Evolutionary conservation across 2,329 filamentous ascomycete species (phyloP), one percentile per base, ranked within the genome.

Genomic region (Botrytis cinerea): DNA sequence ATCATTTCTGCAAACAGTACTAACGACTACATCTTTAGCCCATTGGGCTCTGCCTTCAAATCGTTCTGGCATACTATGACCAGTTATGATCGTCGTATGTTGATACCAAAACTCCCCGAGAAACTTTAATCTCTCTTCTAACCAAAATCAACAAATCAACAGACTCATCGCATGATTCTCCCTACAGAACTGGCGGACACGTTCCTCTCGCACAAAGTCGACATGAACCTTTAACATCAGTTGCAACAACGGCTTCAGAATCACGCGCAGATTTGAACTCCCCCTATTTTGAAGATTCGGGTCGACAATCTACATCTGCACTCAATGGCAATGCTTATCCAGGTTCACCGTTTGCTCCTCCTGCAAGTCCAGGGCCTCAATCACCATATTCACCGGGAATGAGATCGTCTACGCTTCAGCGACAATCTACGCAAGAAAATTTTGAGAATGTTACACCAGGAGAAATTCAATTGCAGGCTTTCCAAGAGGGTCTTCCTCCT

Each of bases 401-500:
- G 86, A 89, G 95, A 78, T 95, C 93, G n/a, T 86, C 92, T 73
- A 92, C 92, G 78, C 88, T 88, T 76, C 83, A 88, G 78, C 87
- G 89, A 79, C 86, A 89, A 51, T 90, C 87, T 75, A 89, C 90
- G 77, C 85, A 85, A 74, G 88, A 91, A 74, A 88, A 89, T 66
- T 90, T 92, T 78, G 93, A 96, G 81, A 90, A 90, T 74, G 88
- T 91, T 77, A 90, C 84, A 84, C 89, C 84, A 8, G 93, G 93
- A 77, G 95, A 98, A 82, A 97, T 99, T 75, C 95, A 92, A 78
- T 96, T 99, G 93, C 96, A 98, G 84, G 92, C 92, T 75, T 99
- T 99, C 84, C 90, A 92, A 80, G 95, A 98, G 78, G 96, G 96
- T 73, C 88, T 94, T 38, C 95, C 96, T 3, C 96, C 96, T 4